phyloP scores from a whole-genome alignment of 108 stramenopile genomes.

The Craspedostauros australis region DNA sequence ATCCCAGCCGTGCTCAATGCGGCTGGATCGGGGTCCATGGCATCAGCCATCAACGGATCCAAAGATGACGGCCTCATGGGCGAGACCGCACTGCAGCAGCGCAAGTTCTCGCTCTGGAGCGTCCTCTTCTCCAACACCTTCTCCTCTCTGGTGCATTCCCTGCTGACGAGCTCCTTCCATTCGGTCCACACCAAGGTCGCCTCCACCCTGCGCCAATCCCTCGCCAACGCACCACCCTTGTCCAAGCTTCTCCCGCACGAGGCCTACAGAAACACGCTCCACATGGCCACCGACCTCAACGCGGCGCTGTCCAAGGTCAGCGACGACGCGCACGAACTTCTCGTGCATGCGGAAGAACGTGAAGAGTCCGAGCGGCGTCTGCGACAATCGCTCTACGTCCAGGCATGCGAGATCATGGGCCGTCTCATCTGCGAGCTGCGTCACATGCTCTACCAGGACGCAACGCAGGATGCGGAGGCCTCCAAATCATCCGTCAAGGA shows the following conservation, averaged over 20 bases:
- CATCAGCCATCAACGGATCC: neutral
- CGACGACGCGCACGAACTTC: constrained; percentile 82
- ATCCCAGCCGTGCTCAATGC: constrained; percentile 34
- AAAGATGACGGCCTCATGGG: constrained; percentile 4
- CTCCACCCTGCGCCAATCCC: constrained; percentile 61
- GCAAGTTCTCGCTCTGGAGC: constrained; percentile 76
- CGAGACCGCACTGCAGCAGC: constrained; percentile 13
- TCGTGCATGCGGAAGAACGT: constrained; percentile 87
- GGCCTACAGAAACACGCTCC: constrained; percentile 79
- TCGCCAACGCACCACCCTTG: constrained; percentile 77
- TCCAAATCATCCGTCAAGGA: constrained; percentile 48
- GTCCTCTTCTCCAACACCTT: constrained; percentile 82
- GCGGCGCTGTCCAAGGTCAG: constrained; percentile 59
- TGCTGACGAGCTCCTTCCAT: constrained; percentile 76
- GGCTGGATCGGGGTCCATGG: neutral
- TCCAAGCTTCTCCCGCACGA: constrained; percentile 71
- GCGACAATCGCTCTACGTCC: constrained; percentile 79
- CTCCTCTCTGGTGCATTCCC: constrained; percentile 74
- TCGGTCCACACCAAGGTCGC: constrained; percentile 76
- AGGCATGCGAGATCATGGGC: constrained; percentile 89
- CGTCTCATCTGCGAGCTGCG: constrained; percentile 77
- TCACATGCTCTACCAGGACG: constrained; percentile 42
- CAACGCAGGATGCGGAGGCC: neutral
- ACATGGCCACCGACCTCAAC: constrained; percentile 77
- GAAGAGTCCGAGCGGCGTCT: constrained; percentile 79